Evolutionary conservation across 2,329 filamentous ascomycete species (phyloP), one percentile per base, ranked within the genome.

Genomic region (Trichoderma breve): DNA sequence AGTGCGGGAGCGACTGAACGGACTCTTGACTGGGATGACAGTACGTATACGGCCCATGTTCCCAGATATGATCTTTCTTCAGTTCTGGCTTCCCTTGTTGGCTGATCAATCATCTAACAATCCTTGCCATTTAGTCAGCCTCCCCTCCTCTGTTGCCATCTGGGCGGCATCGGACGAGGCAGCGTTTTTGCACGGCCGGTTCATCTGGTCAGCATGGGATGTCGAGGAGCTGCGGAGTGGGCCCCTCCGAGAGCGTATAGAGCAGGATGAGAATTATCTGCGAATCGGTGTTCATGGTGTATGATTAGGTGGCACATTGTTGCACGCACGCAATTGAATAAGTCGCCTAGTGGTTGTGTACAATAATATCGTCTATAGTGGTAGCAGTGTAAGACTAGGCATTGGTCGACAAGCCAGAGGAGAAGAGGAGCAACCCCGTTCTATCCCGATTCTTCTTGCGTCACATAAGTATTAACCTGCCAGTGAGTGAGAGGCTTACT

Each of bases 171-270:
- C 79, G 24, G 75, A 80, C 2, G 83, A 86, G 73, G 83, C 85
- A 1, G 72, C 70, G 3, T 86, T 86, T 73, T 75, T 86, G 24
- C 83, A 82, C 65, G 79, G 81, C 4, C 83, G 83, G 61, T 83
- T 83, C 32, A 73, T 85, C 3, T 86, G 84, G 82, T 78, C 81
- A 14, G 83, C 84, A 47, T 87, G 84, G 85, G 85, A 87, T 76
- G 81, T 86, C 3, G 80, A 85, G 62, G 84, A 86, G 75, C 76
- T 86, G 21, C n/a, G 26, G 6, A 28, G 3, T n/a, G 73, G 73
- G 3, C 18, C 68, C 39, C 12, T 72, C n/a, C 32, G 73, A 11
- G 55, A 71, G 65, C 62, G 58, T 18, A 72, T 75, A 21, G 71
- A 73, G 21, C 28, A 32, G 14, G 71, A 74, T 14, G 34, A 43